phyloP scores from a whole-genome alignment of 148 eudicot species.

The Rhododendron simsii region DNA sequence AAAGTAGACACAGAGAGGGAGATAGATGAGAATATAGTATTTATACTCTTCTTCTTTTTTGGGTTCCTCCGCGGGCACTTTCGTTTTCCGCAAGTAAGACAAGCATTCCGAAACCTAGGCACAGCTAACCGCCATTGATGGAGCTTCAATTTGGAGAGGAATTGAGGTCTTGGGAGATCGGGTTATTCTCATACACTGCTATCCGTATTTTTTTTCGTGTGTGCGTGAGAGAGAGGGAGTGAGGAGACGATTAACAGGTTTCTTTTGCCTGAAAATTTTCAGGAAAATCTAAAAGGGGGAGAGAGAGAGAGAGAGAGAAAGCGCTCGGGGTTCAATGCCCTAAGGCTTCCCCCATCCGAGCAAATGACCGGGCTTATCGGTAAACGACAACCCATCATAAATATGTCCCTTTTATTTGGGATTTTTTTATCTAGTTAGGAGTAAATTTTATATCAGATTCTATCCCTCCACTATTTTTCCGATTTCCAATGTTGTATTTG shows the following conservation, averaged over 20 bases:
- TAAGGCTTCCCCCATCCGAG: neutral
- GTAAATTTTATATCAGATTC: neutral
- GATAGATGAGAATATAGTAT: neutral
- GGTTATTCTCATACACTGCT: no score
- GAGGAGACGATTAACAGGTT: neutral
- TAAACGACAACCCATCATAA: neutral
- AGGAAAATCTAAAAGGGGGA: neutral
- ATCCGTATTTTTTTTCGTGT: neutral
- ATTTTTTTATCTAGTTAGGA: neutral
- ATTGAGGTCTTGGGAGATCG: neutral
- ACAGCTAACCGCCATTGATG: conserved; percentile 10
- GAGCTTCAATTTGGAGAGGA: conserved; percentile 12
- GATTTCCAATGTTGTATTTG: no score
- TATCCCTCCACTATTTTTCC: neutral
- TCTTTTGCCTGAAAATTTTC: neutral
- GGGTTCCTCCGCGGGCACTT: neutral
- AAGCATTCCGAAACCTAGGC: neutral
- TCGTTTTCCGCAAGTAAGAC: neutral
- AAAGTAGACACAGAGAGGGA: neutral
- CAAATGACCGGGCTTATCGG: neutral
- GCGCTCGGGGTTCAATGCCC: neutral
- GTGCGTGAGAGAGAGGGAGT: neutral
- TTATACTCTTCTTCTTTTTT: no score
- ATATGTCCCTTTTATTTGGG: neutral
- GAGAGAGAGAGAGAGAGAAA: neutral